Evolutionary conservation across 2,329 filamentous ascomycete species (phyloP).

Genomic region (Arachnopeziza araneosa): DNA sequence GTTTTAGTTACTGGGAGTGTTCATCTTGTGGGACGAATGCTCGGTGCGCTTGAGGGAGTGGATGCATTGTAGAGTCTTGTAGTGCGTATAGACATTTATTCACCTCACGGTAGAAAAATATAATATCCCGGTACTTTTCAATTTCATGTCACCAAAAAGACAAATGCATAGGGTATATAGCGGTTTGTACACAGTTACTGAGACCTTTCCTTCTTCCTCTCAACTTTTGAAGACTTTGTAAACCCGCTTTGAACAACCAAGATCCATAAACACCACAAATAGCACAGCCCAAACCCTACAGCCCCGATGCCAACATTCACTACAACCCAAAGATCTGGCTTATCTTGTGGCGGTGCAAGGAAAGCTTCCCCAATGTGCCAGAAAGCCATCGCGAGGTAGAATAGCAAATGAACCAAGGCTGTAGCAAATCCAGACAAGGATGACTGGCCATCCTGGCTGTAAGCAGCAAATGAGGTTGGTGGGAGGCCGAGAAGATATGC

Average conservation of each 20-base stretch:
- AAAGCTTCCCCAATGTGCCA: slow-evolving; percentile 78
- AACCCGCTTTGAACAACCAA: slow-evolving; percentile 48
- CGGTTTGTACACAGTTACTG: slow-evolving; percentile 23
- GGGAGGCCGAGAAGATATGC: slow-evolving; percentile 85
- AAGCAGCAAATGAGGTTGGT: slow-evolving; percentile 65
- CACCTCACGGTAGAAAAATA: neutral
- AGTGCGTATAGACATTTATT: neutral
- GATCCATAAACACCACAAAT: slow-evolving; percentile 83
- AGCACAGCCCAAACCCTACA: slow-evolving; percentile 79
- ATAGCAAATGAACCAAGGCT: slow-evolving; percentile 62
- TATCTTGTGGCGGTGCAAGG: slow-evolving; percentile 61
- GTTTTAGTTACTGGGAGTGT: slow-evolving; percentile 55
- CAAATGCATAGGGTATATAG: slow-evolving; percentile 20
- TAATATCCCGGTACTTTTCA: too few relatives aligned
- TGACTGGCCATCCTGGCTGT: slow-evolving; percentile 48
- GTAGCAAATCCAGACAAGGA: slow-evolving; percentile 52
- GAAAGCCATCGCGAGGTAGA: slow-evolving; percentile 69
- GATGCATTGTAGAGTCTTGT: slow-evolving; percentile 14
- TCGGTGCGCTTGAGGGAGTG: slow-evolving; percentile 61
- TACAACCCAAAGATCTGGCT: slow-evolving; percentile 94
- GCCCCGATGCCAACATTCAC: slow-evolving; percentile 83
- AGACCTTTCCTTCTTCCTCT: slow-evolving; percentile 23
- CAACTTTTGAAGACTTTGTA: slow-evolving; percentile 13
- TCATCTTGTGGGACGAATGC: slow-evolving; percentile 60
- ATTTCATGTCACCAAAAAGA: neutral